Evolutionary conservation across 2,329 filamentous ascomycete genomes (phyloP), one percentile per base, ranked within the genome.

Genomic region (Pseudogymnoascus sp.): DNA sequence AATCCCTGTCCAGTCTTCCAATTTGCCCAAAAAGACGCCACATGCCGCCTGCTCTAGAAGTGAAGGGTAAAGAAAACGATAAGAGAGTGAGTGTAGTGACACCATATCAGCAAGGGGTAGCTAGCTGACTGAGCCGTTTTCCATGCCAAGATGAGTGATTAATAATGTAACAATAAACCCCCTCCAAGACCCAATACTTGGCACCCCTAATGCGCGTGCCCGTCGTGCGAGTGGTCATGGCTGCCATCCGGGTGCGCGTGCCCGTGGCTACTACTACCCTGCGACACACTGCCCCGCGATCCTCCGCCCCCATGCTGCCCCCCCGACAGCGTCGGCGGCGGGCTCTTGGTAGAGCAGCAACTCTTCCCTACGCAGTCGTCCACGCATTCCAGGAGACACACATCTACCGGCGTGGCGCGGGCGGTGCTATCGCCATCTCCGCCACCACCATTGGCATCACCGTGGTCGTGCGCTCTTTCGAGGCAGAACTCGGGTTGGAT

Each of bases 401-500:
- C 64, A 56, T 74, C 70, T 5, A 67, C 67, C 40, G 66, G 64
- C 14, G 25, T 59, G 42, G 60, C 59, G 11, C 40, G 53, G 28
- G 50, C 21, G 16, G 6, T 59, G 56, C 59, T 70, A 67, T n/a
- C 68, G 66, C 70, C 69, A 53, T 73, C 71, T 12, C 70, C 62
- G 42, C 67, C 68, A 11, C 63, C 44, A 12, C 64, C 63, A 3
- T 61, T 46, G 34, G 64, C 64, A 23, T 69, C 66, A 7, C 18
- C 60, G 36, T 73, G 72, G 59, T 70, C 67, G 40, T 74, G 72
- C 44, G 66, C 67, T 61, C 77, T 71, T 67, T 84, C 84, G 25
- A 84, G 74, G 66, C 84, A 86, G 69, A 88, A 99, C 75, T 99
- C 95, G 5, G 95, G 95, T 76, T 99, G 95, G 69, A 99, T 97